phyloP scores from a whole-genome alignment of 2,329 filamentous ascomycete genomes.

The Tolypocladium album region DNA sequence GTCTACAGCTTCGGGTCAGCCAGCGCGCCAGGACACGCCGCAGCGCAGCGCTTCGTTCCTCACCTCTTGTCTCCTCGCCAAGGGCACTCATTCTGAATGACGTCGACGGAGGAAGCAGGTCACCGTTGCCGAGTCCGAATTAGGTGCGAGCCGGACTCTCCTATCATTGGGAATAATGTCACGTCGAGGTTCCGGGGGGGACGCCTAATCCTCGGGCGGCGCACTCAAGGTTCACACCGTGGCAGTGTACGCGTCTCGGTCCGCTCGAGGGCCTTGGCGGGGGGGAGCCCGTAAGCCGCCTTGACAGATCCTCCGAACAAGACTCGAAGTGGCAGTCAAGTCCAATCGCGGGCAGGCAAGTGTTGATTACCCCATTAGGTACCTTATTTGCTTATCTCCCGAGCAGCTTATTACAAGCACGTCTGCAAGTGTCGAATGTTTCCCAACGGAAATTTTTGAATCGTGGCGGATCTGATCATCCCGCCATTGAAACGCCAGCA shows the following conservation, averaged over 20 bases:
- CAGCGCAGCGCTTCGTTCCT: background rate
- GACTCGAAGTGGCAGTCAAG: background rate
- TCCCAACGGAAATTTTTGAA: background rate
- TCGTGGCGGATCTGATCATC: background rate
- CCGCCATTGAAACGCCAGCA: background rate
- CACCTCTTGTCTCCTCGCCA: slow-evolving; percentile 7
- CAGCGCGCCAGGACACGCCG: background rate
- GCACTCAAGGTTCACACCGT: background rate
- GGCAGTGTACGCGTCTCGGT: background rate
- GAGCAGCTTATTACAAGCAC: too few relatives aligned
- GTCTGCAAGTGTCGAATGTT: too few relatives aligned
- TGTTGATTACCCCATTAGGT: background rate
- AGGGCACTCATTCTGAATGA: slow-evolving; percentile 6
- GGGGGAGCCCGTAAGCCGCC: background rate
- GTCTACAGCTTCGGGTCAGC: slow-evolving; percentile 9
- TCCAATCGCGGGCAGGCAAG: background rate
- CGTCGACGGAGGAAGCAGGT: background rate
- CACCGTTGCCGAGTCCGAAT: background rate
- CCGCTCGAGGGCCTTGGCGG: background rate
- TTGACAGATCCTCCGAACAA: background rate
- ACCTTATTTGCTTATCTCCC: too few relatives aligned
- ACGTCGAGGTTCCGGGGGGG: background rate
- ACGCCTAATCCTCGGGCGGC: background rate
- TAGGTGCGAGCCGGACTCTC: background rate
- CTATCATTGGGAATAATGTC: background rate